Base-by-base conservation (phyloP, 495 filamentous ascomycete genomes). In the Tuber aestivum region DNA sequence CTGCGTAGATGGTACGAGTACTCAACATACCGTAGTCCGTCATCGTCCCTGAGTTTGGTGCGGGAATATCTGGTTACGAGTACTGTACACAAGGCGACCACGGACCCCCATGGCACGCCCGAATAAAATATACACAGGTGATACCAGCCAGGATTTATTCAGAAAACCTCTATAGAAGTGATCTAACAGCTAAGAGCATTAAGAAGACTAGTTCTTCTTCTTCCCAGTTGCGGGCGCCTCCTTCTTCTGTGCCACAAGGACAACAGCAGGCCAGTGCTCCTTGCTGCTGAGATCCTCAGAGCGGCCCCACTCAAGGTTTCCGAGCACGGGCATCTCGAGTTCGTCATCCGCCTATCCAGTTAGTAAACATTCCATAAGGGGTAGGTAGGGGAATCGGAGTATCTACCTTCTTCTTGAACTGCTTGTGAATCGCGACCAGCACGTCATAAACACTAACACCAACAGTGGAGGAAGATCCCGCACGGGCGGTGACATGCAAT, bases 231-330 rank as follows among this genome's bases (percentile, higher is more conserved):
- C 44, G 2, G 81, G 77, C 44, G 75, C 80, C 72, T 82, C 81
- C 81, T 82, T 82, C 81, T 82, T 82, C 56, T 82, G 80, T 45
- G 76, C 80, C 69, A 82, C 81, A 72, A 82, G 74, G 27, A 82
- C 80, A 50, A 81, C 81, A 48, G 80, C 81, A 23, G 79, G 79
- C 81, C 81, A 82, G 44, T 82, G 74, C 21, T 82, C 80, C 50
- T 76, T 77, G 41, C 76, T 71, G 69, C 71, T 79, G 27, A 82
- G 74, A 74, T 82, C 80, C 50, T 78, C 80, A 40, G 76, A 82
- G 12, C 80, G 80, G 6, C 79, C 80, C 80, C 81, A 82, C 74
- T 82, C 81, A 14, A 82, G 78, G 74, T 79, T 82, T 10, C 72
- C 81, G 38, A 82, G 75, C 21, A 82, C 81, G 16, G 81, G 81